Evolutionary conservation across 1,284 basidiomycete genomes (phyloP), one percentile per base, ranked within the genome.

Genomic region (Cerioporus squamosus): DNA sequence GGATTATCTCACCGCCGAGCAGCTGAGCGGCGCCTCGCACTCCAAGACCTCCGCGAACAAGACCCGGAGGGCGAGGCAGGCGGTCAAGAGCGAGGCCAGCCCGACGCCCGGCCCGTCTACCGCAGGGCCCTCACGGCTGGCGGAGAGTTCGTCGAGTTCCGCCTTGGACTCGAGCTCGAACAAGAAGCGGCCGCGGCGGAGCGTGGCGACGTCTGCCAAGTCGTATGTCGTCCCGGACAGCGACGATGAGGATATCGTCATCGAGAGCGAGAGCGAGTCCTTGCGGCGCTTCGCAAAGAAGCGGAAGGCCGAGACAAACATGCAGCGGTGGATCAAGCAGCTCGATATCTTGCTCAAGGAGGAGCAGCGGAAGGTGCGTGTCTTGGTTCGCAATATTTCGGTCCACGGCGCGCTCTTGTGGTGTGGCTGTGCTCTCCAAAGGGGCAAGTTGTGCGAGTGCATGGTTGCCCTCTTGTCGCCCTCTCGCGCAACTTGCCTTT

Each of bases 221-320:
- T 89, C 86, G 12, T 91, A 91, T 67, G 79, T 77, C 5, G 74
- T 87, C 22, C 86, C 88, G 0, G 86, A 86, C 68, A 90, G 87
- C 12, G 89, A 91, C 66, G 88, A 90, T 62, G 88, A 90, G 60
- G 76, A 71, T 5, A 85, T 84, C 47, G 76, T 73, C 5, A 43
- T 53, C 51, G 77, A 78, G 44, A 79, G 79, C 44, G 74, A 74
- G 12, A 70, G 76, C 36, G 64, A 71, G 48, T 64, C 65, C 43
- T 66, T 73, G 10, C 63, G 71, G 51, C 72, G 76, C 64, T 72
- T 73, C 26, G 62, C 67, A 55, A 70, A 73, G 54, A 78, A 75
- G 64, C 74, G 75, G 54, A 74, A 69, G 45, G 75, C 76, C 12
- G 84, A 86, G 65, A 80, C 80, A 29, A 81, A 81, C 62, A 68